Evolutionary conservation across 768 basidiomycete species (phyloP).

Genomic region (Lactifluus subvellereus): DNA sequence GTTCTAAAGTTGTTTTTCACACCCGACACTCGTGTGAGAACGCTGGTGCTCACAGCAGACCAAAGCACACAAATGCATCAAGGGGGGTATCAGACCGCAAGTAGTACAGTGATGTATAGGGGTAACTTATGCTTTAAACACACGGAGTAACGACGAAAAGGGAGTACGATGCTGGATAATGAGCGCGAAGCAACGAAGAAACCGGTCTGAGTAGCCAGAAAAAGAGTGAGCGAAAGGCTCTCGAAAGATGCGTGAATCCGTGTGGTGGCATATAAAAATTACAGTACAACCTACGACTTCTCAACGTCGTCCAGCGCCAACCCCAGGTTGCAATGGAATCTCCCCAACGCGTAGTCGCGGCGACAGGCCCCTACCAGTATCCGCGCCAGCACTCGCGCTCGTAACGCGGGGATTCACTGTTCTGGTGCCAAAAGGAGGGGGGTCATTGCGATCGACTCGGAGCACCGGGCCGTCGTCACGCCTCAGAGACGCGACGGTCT

Average conservation of each 20-base stretch:
- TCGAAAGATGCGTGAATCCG: background rate
- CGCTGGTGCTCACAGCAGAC: background rate
- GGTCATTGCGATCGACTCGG: conserved; percentile 65
- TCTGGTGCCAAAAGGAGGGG: conserved; percentile 25
- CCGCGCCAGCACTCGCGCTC: conserved; percentile 31
- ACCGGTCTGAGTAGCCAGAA: background rate
- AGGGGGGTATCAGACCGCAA: conserved; percentile 11
- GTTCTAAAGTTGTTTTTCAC: background rate
- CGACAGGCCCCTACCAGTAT: conserved; percentile 23
- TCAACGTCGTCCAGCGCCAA: conserved; percentile 20
- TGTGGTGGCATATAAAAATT: background rate
- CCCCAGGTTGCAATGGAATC: conserved; percentile 48
- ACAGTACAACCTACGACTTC: background rate
- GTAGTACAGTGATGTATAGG: conserved; percentile 22
- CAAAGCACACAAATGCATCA: background rate
- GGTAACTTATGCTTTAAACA: conserved; percentile 6
- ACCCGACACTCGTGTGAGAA: background rate
- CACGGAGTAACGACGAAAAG: background rate
- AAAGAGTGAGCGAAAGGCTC: background rate
- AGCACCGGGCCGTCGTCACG: conserved; percentile 86
- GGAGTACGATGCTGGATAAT: conserved; percentile 1
- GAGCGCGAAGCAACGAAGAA: background rate
- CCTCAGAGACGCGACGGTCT: conserved; percentile 75
- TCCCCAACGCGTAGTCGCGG: conserved; percentile 55
- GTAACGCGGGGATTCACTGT: conserved; percentile 29